phyloP scores from a whole-genome alignment of 2,329 filamentous ascomycete species.

The Exophiala oligosperma region DNA sequence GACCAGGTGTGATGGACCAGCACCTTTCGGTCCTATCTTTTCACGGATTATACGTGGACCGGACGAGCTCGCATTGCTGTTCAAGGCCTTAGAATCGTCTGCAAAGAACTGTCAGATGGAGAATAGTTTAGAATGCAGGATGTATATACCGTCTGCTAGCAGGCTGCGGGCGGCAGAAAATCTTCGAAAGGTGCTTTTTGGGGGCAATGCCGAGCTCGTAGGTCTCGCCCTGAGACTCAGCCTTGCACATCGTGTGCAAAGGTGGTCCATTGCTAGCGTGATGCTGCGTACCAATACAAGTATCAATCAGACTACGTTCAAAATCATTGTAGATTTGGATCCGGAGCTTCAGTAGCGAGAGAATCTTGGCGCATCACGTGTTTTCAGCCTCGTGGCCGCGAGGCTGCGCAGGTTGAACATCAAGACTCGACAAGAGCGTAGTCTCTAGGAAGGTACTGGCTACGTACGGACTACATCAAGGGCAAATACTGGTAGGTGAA shows the following conservation, averaged over 20 bases:
- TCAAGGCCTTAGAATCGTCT: neutral
- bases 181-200: neutral
- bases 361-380: neutral
- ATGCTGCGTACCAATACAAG: neutral
- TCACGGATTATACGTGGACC: neutral
- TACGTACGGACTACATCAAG: too few species aligned
- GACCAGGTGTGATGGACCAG: neutral
- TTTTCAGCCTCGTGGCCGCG: too few species aligned
- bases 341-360: neutral
- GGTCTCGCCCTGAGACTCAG: constrained; percentile 7
- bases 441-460: too few species aligned
- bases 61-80: neutral
- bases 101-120: neutral
- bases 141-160: constrained; percentile 13
- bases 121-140: neutral
- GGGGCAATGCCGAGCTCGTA: neutral
- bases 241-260: constrained; percentile 18
- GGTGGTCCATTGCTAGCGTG: constrained; percentile 11
- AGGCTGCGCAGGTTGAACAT: too few species aligned
- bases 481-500: too few species aligned
- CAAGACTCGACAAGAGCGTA: too few species aligned
- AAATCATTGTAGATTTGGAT: neutral
- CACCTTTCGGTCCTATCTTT: neutral
- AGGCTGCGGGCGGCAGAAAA: constrained; percentile 11
- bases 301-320: neutral